Conservation (phyloP, 2,329 filamentous ascomycete species). For the Cladosporium halotolerans region DNA sequence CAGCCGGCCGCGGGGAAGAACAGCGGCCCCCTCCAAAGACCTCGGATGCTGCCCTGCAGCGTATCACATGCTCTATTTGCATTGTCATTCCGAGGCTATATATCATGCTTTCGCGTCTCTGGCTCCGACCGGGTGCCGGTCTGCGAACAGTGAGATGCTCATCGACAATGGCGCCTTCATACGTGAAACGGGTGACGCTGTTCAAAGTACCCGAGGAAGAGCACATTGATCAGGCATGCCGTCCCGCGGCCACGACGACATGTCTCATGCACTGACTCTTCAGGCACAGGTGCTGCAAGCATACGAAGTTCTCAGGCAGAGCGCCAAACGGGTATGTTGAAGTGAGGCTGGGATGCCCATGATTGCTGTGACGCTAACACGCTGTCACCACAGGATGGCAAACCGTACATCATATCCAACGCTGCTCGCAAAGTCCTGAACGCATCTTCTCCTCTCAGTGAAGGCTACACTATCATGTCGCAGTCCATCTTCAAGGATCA, state of each 20-base stretch:
- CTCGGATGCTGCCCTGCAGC: too few species aligned
- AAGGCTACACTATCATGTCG: conserved; percentile 60
- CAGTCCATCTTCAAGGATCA: conserved; percentile 58
- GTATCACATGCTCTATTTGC: too few species aligned
- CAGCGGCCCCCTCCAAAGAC: too few species aligned
- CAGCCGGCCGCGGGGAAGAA: too few species aligned
- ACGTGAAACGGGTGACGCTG: conserved; percentile 46
- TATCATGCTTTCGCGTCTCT: too few species aligned
- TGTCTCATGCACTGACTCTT: not conserved
- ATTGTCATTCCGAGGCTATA: too few species aligned
- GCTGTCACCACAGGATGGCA: conserved; percentile 52
- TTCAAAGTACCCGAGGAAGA: conserved; percentile 48
- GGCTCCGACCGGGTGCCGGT: too few species aligned
- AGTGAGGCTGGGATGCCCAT: not conserved
- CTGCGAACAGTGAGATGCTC: not conserved
- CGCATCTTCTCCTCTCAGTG: conserved; percentile 42
- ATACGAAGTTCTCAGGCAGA: conserved; percentile 6
- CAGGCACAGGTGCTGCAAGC: not conserved
- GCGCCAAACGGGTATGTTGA: conserved; percentile 2
- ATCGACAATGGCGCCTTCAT: conserved; percentile 14
- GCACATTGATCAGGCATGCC: conserved; percentile 31
- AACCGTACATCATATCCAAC: conserved; percentile 59
- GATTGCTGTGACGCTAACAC: not conserved
- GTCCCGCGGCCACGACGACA: not conserved
- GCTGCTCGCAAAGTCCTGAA: conserved; percentile 22